These are phyloP conservation scores for Penicillium italicum DNA, from an alignment of 2,329 filamentous ascomycete species.

Conservation along the genomic window DNA sequence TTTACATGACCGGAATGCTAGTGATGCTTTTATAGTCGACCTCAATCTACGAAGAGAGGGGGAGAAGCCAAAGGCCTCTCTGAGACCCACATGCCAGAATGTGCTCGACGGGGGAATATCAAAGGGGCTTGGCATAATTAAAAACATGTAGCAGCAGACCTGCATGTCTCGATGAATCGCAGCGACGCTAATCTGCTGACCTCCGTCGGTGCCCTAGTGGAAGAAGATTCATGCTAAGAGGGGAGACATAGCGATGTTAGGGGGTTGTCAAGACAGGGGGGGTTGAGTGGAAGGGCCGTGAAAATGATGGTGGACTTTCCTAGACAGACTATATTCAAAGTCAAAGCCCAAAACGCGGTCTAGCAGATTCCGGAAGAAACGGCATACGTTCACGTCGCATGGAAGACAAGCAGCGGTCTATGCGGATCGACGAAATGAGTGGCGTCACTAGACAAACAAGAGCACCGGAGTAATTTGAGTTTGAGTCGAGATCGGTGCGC, in stretches of 20 bases:
- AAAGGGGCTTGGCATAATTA: conserved; percentile 11
- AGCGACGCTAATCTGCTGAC: conserved; percentile 21
- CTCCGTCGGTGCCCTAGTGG: conserved; percentile 11
- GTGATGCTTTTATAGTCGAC: conserved; percentile 28
- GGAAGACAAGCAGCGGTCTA: conserved; percentile 24
- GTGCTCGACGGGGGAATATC: conserved; percentile 13
- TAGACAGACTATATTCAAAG: not conserved
- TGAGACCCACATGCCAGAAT: conserved; percentile 24
- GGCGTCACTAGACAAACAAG: conserved; percentile 5
- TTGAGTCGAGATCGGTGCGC: not conserved
- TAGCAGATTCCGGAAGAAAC: not conserved
- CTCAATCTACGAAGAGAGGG: conserved; percentile 19
- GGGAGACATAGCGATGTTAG: conserved; percentile 3
- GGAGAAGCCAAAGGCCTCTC: conserved; percentile 8
- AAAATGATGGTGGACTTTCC: conserved; percentile 1
- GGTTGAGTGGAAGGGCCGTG: not conserved
- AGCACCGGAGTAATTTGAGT: not conserved
- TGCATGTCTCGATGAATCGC: conserved; percentile 12
- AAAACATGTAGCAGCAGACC: conserved; percentile 19
- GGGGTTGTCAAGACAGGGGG: not conserved
- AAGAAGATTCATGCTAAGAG: conserved; percentile 9
- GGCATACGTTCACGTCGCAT: conserved; percentile 12
- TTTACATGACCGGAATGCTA: conserved; percentile 28
- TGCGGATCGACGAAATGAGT: conserved; percentile 16
- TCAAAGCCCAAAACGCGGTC: conserved; percentile 11